phyloP scores from a whole-genome alignment of 805 yeast species.

The Candida nanaspora region DNA sequence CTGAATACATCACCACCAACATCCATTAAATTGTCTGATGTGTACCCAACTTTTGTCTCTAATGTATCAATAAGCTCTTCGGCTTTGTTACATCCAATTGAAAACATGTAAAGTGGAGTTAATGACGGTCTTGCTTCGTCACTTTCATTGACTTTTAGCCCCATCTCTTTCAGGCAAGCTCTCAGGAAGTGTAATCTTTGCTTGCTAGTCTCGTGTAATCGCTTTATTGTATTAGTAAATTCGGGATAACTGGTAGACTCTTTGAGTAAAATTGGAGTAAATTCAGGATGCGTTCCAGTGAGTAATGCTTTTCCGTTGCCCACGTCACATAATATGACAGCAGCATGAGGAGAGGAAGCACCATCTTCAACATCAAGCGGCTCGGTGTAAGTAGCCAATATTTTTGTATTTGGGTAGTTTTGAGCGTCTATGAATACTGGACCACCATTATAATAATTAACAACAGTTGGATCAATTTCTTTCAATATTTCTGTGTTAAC shows the following conservation, averaged over 20 bases:
- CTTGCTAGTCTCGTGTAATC: constrained; percentile 35
- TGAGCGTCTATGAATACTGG: constrained; percentile 76
- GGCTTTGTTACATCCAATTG: constrained; percentile 28
- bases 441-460: constrained; percentile 82
- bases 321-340: constrained; percentile 57
- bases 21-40: constrained; percentile 32
- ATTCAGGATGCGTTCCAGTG: constrained; percentile 90
- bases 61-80: constrained; percentile 25
- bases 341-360: constrained; percentile 40
- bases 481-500: constrained; percentile 29
- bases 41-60: constrained; percentile 24
- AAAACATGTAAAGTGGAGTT: constrained; percentile 57
- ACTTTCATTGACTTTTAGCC: constrained; percentile 57
- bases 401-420: constrained; percentile 50
- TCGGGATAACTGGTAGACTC: constrained; percentile 15
- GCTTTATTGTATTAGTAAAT: constrained; percentile 29
- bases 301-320: constrained; percentile 75
- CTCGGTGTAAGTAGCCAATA: constrained; percentile 63
- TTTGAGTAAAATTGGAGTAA: constrained; percentile 45
- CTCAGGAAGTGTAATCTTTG: constrained; percentile 51
- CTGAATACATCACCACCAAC: constrained; percentile 53
- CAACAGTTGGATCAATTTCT: constrained; percentile 19
- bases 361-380: constrained; percentile 40
- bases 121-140: constrained; percentile 56
- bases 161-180: constrained; percentile 50